Evolutionary conservation across 1,139 yeast species (phyloP).

Genomic region (Sugiyamaella sp.): DNA sequence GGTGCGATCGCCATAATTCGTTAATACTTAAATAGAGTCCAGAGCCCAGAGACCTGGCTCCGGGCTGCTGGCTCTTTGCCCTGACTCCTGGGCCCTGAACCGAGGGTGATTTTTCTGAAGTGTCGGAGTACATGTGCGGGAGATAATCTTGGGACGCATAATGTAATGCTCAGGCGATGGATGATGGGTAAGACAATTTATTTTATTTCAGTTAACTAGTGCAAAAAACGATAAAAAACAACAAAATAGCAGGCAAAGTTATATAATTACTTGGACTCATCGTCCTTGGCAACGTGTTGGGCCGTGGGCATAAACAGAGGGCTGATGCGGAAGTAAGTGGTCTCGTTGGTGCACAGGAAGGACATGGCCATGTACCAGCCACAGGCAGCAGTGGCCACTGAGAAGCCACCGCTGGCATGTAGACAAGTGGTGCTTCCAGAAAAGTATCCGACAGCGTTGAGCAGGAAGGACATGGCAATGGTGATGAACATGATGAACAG

Average conservation of each 20-base stretch:
- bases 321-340: slow-evolving; percentile 14
- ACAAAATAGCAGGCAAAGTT: background rate
- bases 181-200: background rate
- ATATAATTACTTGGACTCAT: background rate
- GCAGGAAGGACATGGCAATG: slow-evolving; percentile 65
- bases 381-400: slow-evolving; percentile 68
- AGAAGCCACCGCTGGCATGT: slow-evolving; percentile 77
- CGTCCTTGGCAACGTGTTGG: slow-evolving; percentile 16
- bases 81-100: too few relatives aligned
- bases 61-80: too few relatives aligned
- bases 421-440: slow-evolving; percentile 42
- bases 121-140: too few relatives aligned
- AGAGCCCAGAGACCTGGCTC: too few relatives aligned
- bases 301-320: slow-evolving; percentile 22
- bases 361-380: slow-evolving; percentile 91
- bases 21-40: too few relatives aligned
- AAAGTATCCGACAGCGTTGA: slow-evolving; percentile 65
- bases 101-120: too few relatives aligned
- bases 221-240: background rate
- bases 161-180: too few relatives aligned
- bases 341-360: slow-evolving; percentile 61
- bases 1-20: too few relatives aligned
- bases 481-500: slow-evolving; percentile 69
- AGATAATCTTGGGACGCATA: too few relatives aligned
- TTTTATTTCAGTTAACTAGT: background rate